phyloP scores from a whole-genome alignment of 1,284 basidiomycete genomes.

The Rhodofomes roseus region DNA sequence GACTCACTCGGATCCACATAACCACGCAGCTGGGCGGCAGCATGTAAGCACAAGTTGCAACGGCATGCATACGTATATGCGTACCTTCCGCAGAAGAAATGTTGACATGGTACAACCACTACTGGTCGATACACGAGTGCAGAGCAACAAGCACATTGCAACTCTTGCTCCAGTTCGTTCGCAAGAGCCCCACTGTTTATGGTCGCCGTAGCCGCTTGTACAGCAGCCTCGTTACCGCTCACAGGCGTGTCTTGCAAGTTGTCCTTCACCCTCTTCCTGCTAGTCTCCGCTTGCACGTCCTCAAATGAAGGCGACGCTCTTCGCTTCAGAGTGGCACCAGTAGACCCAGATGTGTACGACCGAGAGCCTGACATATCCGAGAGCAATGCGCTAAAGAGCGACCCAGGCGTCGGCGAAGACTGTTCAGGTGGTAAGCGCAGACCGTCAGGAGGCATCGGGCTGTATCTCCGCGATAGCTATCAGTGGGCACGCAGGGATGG shows the following conservation, averaged over 20 bases:
- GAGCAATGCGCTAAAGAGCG: not conserved
- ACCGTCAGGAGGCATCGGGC: not conserved
- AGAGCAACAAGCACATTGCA: constrained; percentile 80
- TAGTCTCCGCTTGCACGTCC: constrained; percentile 40
- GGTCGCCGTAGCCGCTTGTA: constrained; percentile 9
- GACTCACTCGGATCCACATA: constrained; percentile 74
- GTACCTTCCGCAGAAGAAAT: constrained; percentile 84
- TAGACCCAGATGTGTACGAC: constrained; percentile 1
- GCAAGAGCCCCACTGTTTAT: constrained; percentile 38
- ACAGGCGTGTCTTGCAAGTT: constrained; percentile 26
- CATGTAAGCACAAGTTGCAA: constrained; percentile 9
- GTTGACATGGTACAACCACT: constrained; percentile 73
- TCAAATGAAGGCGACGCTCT: constrained; percentile 59
- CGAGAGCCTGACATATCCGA: not conserved
- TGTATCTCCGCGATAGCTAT: not conserved
- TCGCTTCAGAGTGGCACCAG: constrained; percentile 48
- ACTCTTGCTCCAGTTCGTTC: constrained; percentile 64
- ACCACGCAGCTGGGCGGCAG: constrained; percentile 54
- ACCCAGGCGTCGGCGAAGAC: not conserved
- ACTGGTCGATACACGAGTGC: constrained; percentile 75
- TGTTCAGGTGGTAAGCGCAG: not conserved
- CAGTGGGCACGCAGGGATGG: not conserved
- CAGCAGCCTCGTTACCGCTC: constrained; percentile 5
- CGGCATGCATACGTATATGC: constrained; percentile 2
- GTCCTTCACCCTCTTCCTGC: constrained; percentile 60